phyloP scores from a whole-genome alignment of 805 yeast genomes.

The Candida easanensis region DNA sequence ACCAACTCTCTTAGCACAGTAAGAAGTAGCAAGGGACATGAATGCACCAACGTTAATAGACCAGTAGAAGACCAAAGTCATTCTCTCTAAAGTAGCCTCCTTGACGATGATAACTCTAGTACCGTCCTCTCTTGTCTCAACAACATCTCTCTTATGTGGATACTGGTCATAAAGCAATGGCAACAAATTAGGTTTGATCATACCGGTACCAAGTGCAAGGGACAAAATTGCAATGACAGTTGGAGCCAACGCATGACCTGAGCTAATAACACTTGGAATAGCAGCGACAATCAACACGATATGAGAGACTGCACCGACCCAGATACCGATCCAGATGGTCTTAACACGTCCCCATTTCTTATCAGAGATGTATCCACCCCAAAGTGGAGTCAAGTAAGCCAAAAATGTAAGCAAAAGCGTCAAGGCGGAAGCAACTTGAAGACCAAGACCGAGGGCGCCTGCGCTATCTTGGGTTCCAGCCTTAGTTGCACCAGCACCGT shows the following conservation, averaged over 20 bases:
- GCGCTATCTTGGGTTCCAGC: constrained; percentile 24
- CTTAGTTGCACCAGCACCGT: constrained; percentile 33
- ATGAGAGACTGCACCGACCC: constrained; percentile 59
- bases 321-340: constrained; percentile 60
- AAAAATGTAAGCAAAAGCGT: constrained; percentile 79
- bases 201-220: constrained; percentile 78
- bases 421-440: constrained; percentile 65
- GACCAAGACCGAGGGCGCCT: constrained; percentile 61
- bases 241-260: constrained; percentile 60
- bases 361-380: constrained; percentile 76
- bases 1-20: constrained; percentile 62
- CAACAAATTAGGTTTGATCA: constrained; percentile 70
- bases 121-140: constrained; percentile 57
- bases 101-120: constrained; percentile 69
- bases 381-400: constrained; percentile 77
- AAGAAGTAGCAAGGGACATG: constrained; percentile 74
- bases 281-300: constrained; percentile 68
- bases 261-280: constrained; percentile 50
- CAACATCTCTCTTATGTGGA: constrained; percentile 56
- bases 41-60: constrained; percentile 75
- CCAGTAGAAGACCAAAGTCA: constrained; percentile 73
- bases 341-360: constrained; percentile 69
- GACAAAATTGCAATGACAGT: constrained; percentile 41
- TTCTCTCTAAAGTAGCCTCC: constrained; percentile 65
- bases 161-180: constrained; percentile 76